Evolutionary conservation across 805 yeast species (phyloP).

Genomic region (Candida piceae): DNA sequence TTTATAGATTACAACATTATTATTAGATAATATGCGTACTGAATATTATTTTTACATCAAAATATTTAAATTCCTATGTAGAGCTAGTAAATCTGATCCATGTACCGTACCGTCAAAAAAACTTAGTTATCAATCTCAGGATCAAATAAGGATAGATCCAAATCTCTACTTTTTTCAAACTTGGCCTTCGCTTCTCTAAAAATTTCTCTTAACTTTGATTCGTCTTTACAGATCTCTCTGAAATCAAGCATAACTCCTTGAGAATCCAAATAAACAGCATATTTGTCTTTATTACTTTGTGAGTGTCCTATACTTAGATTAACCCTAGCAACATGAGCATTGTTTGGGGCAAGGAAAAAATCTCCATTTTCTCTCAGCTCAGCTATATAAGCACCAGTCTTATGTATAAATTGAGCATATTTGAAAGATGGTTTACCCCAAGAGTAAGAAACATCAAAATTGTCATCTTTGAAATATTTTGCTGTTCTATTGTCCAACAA

Average conservation of each 20-base stretch:
- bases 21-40: background rate
- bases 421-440: slow-evolving; percentile 88
- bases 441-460: slow-evolving; percentile 70
- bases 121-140: too few species aligned
- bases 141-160: slow-evolving; percentile 24
- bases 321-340: slow-evolving; percentile 71
- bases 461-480: slow-evolving; percentile 42
- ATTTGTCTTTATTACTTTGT: slow-evolving; percentile 18
- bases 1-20: background rate
- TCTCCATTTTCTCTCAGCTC: slow-evolving; percentile 78
- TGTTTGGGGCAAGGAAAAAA: slow-evolving; percentile 80
- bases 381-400: slow-evolving; percentile 83
- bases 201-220: slow-evolving; percentile 40
- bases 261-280: slow-evolving; percentile 48
- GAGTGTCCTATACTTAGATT: slow-evolving; percentile 39
- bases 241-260: slow-evolving; percentile 71
- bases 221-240: slow-evolving; percentile 54
- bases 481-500: slow-evolving; percentile 79
- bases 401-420: slow-evolving; percentile 85
- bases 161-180: slow-evolving; percentile 35
- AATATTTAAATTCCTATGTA: too few species aligned
- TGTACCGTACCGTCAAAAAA: too few species aligned
- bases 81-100: too few species aligned
- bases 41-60: too few species aligned
- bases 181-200: slow-evolving; percentile 55